A percentile compares a stretch with the other conserved stretches of the same genome.
Conservation (phyloP, 495 filamentous ascomycete species). For the Elasticomyces elasticus region DNA sequence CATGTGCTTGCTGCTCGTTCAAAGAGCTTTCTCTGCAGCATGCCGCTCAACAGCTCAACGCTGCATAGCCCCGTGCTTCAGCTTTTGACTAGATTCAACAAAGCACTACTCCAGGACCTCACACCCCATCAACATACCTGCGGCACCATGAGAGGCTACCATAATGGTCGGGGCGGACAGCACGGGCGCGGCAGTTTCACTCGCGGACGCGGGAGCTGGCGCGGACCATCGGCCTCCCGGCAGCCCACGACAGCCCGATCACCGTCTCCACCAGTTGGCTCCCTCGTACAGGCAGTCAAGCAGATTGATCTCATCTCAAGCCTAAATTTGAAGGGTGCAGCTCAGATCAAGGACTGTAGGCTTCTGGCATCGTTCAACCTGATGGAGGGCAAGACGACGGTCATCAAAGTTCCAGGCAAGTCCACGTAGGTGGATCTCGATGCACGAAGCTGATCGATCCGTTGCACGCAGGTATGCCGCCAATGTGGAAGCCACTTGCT, state of each 20-base stretch:
- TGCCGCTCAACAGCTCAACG: neutral
- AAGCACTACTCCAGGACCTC: too few relatives aligned
- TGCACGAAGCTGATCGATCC: too few relatives aligned
- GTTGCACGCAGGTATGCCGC: slow-evolving; percentile 31
- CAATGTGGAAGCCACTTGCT: slow-evolving; percentile 46
- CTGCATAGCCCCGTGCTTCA: neutral
- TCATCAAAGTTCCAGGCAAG: slow-evolving; percentile 47
- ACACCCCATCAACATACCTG: too few relatives aligned
- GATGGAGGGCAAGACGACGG: slow-evolving; percentile 31
- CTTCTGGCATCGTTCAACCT: slow-evolving; percentile 49
- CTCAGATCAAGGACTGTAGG: slow-evolving; percentile 24
- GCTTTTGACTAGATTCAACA: too few relatives aligned
- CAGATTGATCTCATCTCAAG: neutral
- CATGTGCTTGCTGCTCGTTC: too few relatives aligned
- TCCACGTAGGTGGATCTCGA: too few relatives aligned
- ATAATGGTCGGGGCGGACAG: neutral
- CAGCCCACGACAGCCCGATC: neutral
- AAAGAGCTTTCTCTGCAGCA: too few relatives aligned
- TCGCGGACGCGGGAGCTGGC: neutral
- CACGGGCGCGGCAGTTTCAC: neutral
- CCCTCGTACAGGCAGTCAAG: neutral
- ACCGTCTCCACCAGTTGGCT: neutral
- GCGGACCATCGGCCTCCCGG: neutral
- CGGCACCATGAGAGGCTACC: neutral
- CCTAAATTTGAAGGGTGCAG: neutral